These are phyloP conservation scores for Fusarium sacchari DNA, from an alignment of 2,329 filamentous ascomycete species.

Conservation along the genomic window DNA sequence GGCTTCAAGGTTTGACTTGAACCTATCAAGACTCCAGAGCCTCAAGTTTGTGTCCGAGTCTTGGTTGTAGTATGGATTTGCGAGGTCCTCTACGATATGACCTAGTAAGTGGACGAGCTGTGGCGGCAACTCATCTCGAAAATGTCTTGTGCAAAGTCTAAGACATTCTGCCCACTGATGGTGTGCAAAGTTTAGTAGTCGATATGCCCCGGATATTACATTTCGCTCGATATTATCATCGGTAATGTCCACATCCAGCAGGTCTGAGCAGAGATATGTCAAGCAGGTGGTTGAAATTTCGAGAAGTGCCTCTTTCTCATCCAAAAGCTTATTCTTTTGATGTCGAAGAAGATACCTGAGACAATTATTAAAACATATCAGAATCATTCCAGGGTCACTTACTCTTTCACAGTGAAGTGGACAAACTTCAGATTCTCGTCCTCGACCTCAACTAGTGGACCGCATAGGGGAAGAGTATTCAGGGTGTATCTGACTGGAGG, in stretches of 20 bases:
- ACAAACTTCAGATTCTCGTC: background rate
- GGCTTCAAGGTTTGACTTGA: rapidly evolving
- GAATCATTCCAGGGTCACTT: rapidly evolving
- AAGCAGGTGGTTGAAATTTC: background rate
- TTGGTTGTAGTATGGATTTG: background rate
- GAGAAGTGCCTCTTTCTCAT: rapidly evolving
- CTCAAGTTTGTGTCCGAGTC: background rate
- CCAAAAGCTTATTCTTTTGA: background rate
- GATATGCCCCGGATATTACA: background rate
- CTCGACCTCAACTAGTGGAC: background rate
- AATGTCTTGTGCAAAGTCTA: background rate
- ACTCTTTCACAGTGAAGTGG: background rate
- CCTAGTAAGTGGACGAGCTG: background rate
- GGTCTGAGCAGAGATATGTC: background rate
- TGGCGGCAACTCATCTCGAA: background rate
- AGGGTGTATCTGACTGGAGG: rapidly evolving
- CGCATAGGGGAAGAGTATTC: background rate
- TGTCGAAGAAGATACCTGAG: background rate
- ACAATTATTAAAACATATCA: rapidly evolving
- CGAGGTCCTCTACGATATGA: background rate
- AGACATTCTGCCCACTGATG: background rate
- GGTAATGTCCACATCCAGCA: background rate
- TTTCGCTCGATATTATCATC: background rate
- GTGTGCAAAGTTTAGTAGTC: background rate
- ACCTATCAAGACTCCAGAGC: background rate